Conservation (phyloP, 345 rosid genomes). For the Excoecaria agallocha region DNA sequence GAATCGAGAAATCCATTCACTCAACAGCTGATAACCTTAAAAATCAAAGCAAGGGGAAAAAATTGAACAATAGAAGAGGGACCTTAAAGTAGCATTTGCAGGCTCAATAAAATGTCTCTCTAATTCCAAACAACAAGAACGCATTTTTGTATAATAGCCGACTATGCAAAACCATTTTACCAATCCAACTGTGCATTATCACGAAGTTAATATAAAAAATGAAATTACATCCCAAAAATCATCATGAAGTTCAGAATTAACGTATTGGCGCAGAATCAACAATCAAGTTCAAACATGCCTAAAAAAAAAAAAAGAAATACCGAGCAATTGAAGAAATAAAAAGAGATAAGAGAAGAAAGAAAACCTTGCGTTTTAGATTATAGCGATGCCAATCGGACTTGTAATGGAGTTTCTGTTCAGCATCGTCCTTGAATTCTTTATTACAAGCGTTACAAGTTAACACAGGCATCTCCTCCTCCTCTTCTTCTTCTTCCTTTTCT, state of each 20-base stretch:
- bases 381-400: slow-evolving; percentile 99
- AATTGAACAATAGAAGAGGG: neutral
- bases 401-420: slow-evolving; percentile 79
- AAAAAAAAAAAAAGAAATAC: neutral
- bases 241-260: neutral
- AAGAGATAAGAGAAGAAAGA: neutral
- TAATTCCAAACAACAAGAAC: neutral
- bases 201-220: too few species aligned
- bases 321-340: neutral
- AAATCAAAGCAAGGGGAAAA: neutral
- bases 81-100: neutral
- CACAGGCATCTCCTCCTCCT: slow-evolving; percentile 47
- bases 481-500: neutral
- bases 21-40: neutral
- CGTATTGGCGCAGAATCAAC: too few species aligned
- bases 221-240: neutral
- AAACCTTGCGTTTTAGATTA: slow-evolving; percentile 94
- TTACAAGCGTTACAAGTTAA: slow-evolving; percentile 93
- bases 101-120: neutral
- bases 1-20: neutral
- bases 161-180: neutral
- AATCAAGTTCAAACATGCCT: too few species aligned
- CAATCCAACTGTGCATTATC: too few species aligned
- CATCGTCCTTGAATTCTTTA: slow-evolving; percentile 70
- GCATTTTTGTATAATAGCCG: neutral